Conservation (phyloP, 2,329 filamentous ascomycete species). For the Verticillium albo-atrum region DNA sequence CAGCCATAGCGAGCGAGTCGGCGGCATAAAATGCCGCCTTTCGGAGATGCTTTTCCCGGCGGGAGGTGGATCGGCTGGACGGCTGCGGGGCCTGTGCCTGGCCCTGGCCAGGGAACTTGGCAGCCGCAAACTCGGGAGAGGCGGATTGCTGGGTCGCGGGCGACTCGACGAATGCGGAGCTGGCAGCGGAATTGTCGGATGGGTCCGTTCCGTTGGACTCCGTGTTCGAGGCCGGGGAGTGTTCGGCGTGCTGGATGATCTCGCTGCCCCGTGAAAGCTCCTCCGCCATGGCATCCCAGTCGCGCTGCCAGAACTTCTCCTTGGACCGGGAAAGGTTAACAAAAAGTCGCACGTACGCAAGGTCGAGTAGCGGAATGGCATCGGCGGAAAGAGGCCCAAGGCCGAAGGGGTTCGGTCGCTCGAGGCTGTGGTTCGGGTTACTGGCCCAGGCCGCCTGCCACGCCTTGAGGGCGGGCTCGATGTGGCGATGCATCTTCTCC, state of each 20-base stretch:
- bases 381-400: conserved; percentile 81
- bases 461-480: conserved; percentile 87
- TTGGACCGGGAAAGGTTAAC: conserved; percentile 91
- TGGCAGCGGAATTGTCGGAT: conserved; percentile 41
- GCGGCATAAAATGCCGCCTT: conserved; percentile 96
- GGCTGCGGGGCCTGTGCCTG: conserved; percentile 15
- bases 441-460: conserved; percentile 93
- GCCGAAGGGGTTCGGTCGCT: conserved; percentile 80
- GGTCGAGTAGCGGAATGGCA: conserved; percentile 82
- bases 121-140: conserved; percentile 39
- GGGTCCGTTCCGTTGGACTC: conserved; percentile 38
- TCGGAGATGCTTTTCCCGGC: conserved; percentile 80
- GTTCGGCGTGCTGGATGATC: conserved; percentile 67
- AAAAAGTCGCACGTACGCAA: conserved; percentile 89
- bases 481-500: conserved; percentile 92
- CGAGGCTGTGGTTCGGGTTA: conserved; percentile 78
- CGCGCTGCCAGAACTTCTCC: conserved; percentile 88
- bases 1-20: conserved; percentile 83
- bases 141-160: conserved; percentile 46
- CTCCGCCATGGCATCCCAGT: conserved; percentile 88
- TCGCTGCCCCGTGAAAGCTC: conserved; percentile 78
- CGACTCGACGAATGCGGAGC: conserved; percentile 45
- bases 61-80: conserved; percentile 49
- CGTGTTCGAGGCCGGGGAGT: conserved; percentile 48
- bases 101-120: conserved; percentile 24